Conservation (phyloP, 2,329 filamentous ascomycete species). For the Ophiostoma australiae region DNA sequence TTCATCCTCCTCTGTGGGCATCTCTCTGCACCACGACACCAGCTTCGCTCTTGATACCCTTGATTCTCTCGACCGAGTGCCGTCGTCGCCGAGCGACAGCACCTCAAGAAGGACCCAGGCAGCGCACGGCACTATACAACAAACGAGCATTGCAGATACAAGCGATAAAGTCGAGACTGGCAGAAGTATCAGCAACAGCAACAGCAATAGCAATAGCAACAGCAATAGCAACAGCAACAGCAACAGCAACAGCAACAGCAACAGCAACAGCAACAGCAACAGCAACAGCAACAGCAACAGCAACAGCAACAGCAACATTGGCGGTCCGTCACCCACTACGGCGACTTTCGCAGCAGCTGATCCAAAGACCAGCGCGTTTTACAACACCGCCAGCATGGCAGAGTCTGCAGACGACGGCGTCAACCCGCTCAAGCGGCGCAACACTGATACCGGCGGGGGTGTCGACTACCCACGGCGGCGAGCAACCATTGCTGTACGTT, state of each 20-base stretch:
- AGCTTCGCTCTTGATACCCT: conserved; percentile 22
- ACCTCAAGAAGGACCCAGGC: conserved; percentile 34
- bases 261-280: not conserved
- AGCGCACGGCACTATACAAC: not conserved
- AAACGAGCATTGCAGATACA: not conserved
- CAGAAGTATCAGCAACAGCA: not conserved
- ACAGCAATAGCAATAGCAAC: not conserved
- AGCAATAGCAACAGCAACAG: too few species aligned
- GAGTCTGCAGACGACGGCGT: conserved; percentile 48
- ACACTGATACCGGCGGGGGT: conserved; percentile 52
- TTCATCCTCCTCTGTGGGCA: conserved; percentile 25
- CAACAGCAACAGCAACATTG: not conserved
- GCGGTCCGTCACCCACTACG: not conserved
- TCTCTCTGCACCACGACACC: conserved; percentile 13
- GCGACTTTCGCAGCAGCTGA: not conserved
- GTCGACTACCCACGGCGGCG: conserved; percentile 58
- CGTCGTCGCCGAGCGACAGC: conserved; percentile 37
- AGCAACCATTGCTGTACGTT: conserved; percentile 61
- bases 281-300: not conserved
- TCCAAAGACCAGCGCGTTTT: not conserved
- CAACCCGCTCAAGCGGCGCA: conserved; percentile 57
- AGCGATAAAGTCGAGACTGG: not conserved
- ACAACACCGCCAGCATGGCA: not conserved
- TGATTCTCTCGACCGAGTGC: conserved; percentile 26
- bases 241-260: not conserved